Evolutionary conservation across 768 basidiomycete species (phyloP).

Genomic region (Panaeolus papilionaceus): DNA sequence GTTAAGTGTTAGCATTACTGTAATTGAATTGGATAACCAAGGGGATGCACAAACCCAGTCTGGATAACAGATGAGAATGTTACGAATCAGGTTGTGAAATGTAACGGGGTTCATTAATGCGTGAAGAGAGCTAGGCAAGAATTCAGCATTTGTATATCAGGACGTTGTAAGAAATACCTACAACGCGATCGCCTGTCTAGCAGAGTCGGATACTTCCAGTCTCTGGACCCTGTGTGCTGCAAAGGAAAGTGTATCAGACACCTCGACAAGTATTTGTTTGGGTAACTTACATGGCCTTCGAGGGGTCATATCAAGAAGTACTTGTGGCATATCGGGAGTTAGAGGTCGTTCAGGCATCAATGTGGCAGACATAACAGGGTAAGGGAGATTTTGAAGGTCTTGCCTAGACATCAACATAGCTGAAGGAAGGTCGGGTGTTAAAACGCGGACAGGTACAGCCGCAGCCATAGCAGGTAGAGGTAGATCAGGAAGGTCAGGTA

Average conservation of each 20-base stretch:
- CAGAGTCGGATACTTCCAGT: conserved; percentile 2
- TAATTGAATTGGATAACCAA: background rate
- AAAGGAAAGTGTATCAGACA: background rate
- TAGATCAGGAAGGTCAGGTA: conserved; percentile 2
- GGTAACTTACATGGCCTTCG: background rate
- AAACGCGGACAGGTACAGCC: background rate
- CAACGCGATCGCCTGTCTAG: conserved; percentile 5
- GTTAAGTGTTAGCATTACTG: background rate
- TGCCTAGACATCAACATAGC: background rate
- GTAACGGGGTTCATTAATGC: conserved; percentile 8
- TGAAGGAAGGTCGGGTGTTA: background rate
- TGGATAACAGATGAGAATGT: conserved; percentile 5
- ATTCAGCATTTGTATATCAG: background rate
- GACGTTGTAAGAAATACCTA: background rate
- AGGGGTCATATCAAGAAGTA: conserved; percentile 1
- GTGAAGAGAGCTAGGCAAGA: background rate
- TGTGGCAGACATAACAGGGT: background rate
- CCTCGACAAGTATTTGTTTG: background rate
- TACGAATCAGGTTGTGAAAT: background rate
- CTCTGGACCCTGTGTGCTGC: background rate
- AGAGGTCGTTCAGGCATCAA: background rate
- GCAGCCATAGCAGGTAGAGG: conserved; percentile 4
- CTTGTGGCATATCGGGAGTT: conserved; percentile 2
- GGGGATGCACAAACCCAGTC: background rate
- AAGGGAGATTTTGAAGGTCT: background rate